Evolutionary conservation across 2,329 filamentous ascomycete genomes (phyloP).

Genomic region (Phialophora expanda): DNA sequence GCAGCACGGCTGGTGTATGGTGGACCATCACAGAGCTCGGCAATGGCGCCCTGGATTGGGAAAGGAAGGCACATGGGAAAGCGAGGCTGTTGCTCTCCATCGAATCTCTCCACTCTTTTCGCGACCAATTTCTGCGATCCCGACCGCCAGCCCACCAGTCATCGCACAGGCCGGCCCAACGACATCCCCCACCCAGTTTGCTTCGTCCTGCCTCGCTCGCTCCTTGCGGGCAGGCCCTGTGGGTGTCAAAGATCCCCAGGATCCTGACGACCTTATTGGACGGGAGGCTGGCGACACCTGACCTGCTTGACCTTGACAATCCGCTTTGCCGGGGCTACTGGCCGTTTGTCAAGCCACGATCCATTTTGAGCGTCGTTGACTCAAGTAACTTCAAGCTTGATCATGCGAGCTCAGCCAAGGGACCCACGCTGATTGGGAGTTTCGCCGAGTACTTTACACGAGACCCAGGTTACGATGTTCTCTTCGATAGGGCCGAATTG

Average conservation of each 20-base stretch:
- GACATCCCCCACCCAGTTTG: conserved; percentile 20
- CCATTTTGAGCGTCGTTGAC: conserved; percentile 19
- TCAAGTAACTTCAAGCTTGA: conserved; percentile 13
- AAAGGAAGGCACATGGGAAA: conserved; percentile 19
- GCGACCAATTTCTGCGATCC: conserved; percentile 17
- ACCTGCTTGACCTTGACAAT: conserved; percentile 12
- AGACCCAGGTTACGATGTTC: neutral
- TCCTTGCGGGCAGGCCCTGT: conserved; percentile 11
- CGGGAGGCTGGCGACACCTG: conserved; percentile 7
- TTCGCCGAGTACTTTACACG: conserved; percentile 4
- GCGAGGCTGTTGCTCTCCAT: conserved; percentile 25
- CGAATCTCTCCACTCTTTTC: conserved; percentile 19
- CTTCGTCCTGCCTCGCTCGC: conserved; percentile 20
- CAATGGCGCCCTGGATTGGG: conserved; percentile 4
- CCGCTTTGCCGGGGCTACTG: conserved; percentile 8
- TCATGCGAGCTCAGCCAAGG: conserved; percentile 11
- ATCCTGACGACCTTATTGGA: conserved; percentile 2
- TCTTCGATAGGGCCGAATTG: conserved; percentile 27
- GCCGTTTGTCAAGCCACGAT: conserved; percentile 13
- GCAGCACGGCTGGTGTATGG: neutral
- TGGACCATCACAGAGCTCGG: neutral
- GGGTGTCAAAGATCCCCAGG: conserved; percentile 12
- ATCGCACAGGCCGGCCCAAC: conserved; percentile 20
- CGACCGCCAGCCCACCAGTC: conserved; percentile 16
- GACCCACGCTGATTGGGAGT: conserved; percentile 19